Evolutionary conservation across 2,329 filamentous ascomycete genomes (phyloP).

Genomic region (Aureobasidium subglaciale): DNA sequence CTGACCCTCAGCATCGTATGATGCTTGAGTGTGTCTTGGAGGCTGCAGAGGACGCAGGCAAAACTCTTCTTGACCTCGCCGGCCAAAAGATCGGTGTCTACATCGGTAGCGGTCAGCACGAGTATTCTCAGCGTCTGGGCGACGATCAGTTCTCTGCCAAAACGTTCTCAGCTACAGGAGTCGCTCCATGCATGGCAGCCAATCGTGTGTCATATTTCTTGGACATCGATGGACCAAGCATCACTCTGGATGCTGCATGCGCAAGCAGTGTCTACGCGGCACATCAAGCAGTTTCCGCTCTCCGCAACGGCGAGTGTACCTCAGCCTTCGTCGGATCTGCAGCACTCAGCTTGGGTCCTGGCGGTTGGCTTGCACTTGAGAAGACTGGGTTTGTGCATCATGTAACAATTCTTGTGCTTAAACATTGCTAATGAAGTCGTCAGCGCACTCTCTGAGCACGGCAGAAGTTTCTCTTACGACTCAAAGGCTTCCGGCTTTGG

Average conservation of each 20-base stretch:
- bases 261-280: slow-evolving; percentile 35
- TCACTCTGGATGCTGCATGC: slow-evolving; percentile 39
- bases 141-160: slow-evolving; percentile 19
- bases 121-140: slow-evolving; percentile 21
- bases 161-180: slow-evolving; percentile 22
- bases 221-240: slow-evolving; percentile 21
- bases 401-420: not conserved
- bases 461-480: slow-evolving; percentile 27
- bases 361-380: slow-evolving; percentile 24
- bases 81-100: not conserved
- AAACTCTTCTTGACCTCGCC: not conserved
- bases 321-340: slow-evolving; percentile 7
- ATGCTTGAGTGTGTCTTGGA: not conserved
- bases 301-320: slow-evolving; percentile 25
- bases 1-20: not conserved
- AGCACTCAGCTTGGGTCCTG: slow-evolving; percentile 16
- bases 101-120: slow-evolving; percentile 8
- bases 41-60: not conserved
- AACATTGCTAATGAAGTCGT: slow-evolving; percentile 23
- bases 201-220: slow-evolving; percentile 23
- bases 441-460: slow-evolving; percentile 24
- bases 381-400: slow-evolving; percentile 21
- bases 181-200: slow-evolving; percentile 18
- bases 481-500: slow-evolving; percentile 43
- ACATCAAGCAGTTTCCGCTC: slow-evolving; percentile 28